Base-by-base conservation (phyloP, 129 eudicot species). In the Flaveria sonorensis region DNA sequence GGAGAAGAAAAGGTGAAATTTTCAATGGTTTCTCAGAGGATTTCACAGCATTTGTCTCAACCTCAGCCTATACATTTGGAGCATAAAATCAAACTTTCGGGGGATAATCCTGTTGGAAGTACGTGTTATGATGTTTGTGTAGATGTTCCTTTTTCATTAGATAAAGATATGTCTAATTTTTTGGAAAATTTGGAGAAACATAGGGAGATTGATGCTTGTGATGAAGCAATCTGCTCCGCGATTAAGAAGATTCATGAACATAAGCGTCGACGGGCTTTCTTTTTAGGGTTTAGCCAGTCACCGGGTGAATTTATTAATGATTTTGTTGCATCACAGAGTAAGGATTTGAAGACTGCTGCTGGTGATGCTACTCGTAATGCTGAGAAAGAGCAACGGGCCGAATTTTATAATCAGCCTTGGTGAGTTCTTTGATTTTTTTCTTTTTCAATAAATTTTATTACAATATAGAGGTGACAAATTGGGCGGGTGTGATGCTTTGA, bases 281-380 rank as follows among this genome's bases (percentile, higher is more conserved):
- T 93, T 87, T 87, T 93, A 21, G 98, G 97, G 62, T 93, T 93
- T 62, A 93, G 98, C 72, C 96, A 93, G 83, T 93, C 98, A 15
- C 98, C 98, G 3, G 84, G 93, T 6, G 97, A 93, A 77, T 93
- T 93, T 76, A 81, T 91, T 36, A 82, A 93, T 78, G 75, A 90
- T 1, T 71, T 93, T 71, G 84, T 91, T 79, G 84, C 91, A 50
- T 93, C 98, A 77, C 98, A 93, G 77, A 88, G 88, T 60, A 90
- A 86, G 80, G 98, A 93, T 86, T 83, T 93, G 81, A 93, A 91
- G 61, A 84, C 86, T 72, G 88, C 87, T 69, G 86, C 91, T 57
- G 96, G 88, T 73, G 98, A 89, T 69, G 89, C 96, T 10, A 79
- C 75, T 70, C 87, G 85, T 47, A 72, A 57, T 78, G 85, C 86